Base-by-base conservation (phyloP, 2,329 filamentous ascomycete genomes). In the Gnomoniopsis smithogilvyi region DNA sequence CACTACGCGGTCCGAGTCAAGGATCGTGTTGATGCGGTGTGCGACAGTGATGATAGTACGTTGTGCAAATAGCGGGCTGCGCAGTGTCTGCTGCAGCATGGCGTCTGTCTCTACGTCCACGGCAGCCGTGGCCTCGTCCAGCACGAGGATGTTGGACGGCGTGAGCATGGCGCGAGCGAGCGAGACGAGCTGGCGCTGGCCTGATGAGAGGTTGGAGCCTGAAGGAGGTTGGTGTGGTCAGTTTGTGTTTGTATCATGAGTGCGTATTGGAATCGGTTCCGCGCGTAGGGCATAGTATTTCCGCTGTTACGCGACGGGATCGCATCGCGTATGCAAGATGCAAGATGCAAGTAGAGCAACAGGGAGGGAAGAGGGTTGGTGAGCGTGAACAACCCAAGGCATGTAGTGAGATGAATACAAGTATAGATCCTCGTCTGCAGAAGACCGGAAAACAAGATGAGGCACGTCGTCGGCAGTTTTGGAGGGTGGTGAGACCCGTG, bases 11-110 rank as follows among this genome's bases (percentile, higher is more conserved):
- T 99, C 94, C 62, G 82, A 85, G 72, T 89, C 86, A 33, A 99
- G 82, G 68, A 99, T 98, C 12, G 95, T 99, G 77, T 98, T 98
- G 78, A 99, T 96, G 57, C 95, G 88, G 78, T 99, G 95, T 26
- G 95, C 95, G 68, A 99, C 96, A 1, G 95, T 99, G 74, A 99
- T 96, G 74, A 99, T 98, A 41, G 95, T 99, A 56, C 92, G 87
- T 74, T 97, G 92, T 62, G 88, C 83, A 77, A 99, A 99, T 17
- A 88, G 72, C 22, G 84, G 81, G 38, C 82, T 83, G 36, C 86
- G 81, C 57, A 88, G 76, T 26, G 86, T 89, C 51, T 75, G 74
- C 75, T 89, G 86, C 56, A 89, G 76, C 76, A 88, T 77, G 56
- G 84, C 84, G 68, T 89, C 86, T 24, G 86, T 89, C 74, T 89